Evolutionary conservation across 257 asterid genomes (phyloP).

Genomic region (Fraxinus americana): DNA sequence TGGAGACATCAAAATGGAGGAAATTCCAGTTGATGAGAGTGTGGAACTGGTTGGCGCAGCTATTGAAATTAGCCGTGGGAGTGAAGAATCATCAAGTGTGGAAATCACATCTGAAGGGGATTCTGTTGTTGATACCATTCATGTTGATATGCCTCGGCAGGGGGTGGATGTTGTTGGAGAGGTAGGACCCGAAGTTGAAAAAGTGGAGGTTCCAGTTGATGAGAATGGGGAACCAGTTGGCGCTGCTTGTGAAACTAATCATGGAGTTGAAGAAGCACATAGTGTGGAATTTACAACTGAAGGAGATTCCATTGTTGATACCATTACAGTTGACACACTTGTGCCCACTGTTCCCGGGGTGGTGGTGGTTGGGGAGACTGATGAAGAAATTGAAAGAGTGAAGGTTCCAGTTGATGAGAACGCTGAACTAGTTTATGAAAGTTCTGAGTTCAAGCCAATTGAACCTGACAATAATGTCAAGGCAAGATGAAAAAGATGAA

Average conservation of each 20-base stretch:
- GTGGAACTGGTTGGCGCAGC: background rate
- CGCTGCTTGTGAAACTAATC: background rate
- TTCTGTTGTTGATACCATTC: conserved; percentile 33
- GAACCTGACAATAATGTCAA: no score
- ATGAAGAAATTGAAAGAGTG: no score
- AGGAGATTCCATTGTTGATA: conserved; percentile 53
- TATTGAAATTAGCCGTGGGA: background rate
- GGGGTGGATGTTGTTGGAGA: conserved; percentile 29
- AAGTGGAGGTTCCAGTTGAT: conserved; percentile 28
- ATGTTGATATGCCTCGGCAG: conserved; percentile 21
- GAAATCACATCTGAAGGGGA: conserved; percentile 34
- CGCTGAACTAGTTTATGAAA: no score
- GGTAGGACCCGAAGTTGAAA: no score
- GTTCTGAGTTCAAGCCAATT: no score
- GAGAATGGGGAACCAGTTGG: conserved; percentile 1
- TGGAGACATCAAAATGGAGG: conserved; percentile 1
- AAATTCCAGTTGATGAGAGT: conserved; percentile 21
- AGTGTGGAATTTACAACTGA: conserved; percentile 34
- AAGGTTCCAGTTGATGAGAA: no score
- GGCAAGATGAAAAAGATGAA: no score
- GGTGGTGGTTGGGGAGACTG: no score
- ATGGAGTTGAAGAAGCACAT: conserved; percentile 8
- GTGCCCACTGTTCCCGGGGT: conserved; percentile 48
- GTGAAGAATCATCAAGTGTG: no score
- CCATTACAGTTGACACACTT: conserved; percentile 42